Evolutionary conservation across 169 alveolate species (phyloP).

Genomic region (Cryptosporidium muris): DNA sequence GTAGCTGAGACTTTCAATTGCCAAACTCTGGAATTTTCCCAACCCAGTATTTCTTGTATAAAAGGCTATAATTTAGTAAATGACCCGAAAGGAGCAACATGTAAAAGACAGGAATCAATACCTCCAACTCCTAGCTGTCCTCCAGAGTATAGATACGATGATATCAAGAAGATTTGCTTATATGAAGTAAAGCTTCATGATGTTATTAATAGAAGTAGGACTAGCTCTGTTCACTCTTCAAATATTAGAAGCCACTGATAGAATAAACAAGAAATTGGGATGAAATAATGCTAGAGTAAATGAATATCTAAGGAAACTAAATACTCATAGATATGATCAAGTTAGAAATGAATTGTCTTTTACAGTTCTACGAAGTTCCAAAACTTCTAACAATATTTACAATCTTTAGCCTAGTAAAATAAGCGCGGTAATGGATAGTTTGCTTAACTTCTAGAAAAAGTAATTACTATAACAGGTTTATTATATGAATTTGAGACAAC

Average conservation of each 20-base stretch:
- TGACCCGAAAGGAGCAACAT: conserved; percentile 34
- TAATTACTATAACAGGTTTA: too few species aligned
- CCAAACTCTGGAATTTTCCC: conserved; percentile 40
- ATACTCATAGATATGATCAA: too few species aligned
- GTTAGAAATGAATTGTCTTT: too few species aligned
- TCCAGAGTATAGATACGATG: conserved; percentile 65
- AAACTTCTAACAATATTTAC: not conserved
- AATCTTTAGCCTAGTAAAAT: too few species aligned
- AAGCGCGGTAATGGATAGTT: too few species aligned
- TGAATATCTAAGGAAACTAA: too few species aligned
- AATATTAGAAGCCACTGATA: too few species aligned
- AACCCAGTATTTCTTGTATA: conserved; percentile 41
- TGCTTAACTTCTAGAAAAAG: too few species aligned
- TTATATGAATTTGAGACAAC: too few species aligned
- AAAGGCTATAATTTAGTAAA: conserved; percentile 42
- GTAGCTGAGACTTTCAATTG: conserved; percentile 37
- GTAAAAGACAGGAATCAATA: conserved; percentile 35
- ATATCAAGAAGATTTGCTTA: conserved; percentile 21
- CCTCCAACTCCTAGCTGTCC: conserved; percentile 70
- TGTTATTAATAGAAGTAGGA: conserved; percentile 32
- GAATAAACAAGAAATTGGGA: too few species aligned
- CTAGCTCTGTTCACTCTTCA: not conserved
- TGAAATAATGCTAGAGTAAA: too few species aligned
- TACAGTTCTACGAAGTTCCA: not conserved
- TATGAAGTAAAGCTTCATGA: conserved; percentile 66